Conservation (phyloP, 108 stramenopile species). For the Nitzschia inconspicua region DNA sequence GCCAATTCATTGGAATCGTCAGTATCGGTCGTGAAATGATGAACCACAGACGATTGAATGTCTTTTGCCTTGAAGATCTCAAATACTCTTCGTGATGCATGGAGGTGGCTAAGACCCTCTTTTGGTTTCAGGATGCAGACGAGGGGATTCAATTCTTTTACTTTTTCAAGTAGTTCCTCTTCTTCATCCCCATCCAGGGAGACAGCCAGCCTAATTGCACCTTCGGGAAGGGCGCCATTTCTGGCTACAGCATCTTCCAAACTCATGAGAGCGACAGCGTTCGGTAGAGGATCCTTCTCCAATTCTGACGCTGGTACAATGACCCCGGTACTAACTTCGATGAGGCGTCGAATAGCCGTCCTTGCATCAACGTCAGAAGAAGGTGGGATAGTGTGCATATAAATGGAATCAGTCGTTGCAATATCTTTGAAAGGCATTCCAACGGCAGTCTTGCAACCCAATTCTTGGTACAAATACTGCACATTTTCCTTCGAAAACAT, state of each 20-base stretch:
- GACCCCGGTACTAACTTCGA: conserved; percentile 89
- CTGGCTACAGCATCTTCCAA: conserved; percentile 74
- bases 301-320: conserved; percentile 87
- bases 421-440: conserved; percentile 98
- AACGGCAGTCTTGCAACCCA: conserved; percentile 93
- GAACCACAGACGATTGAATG: conserved; percentile 77
- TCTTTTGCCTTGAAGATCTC: conserved; percentile 82
- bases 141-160: conserved; percentile 74
- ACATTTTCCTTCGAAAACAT: conserved; percentile 76
- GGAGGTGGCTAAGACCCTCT: conserved; percentile 73
- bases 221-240: conserved; percentile 78
- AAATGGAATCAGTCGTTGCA: conserved; percentile 89
- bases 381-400: conserved; percentile 73
- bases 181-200: conserved; percentile 76
- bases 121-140: conserved; percentile 68
- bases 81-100: conserved; percentile 89
- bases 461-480: conserved; percentile 81
- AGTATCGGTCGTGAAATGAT: conserved; percentile 70
- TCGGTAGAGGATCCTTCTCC: conserved; percentile 84
- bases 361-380: conserved; percentile 69
- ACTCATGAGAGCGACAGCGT: conserved; percentile 86
- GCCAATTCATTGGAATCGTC: conserved; percentile 85
- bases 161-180: conserved; percentile 66
- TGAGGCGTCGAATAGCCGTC: conserved; percentile 82
- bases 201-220: conserved; percentile 86